phyloP scores from a whole-genome alignment of 1,284 basidiomycete species.

The Singerocomus inundabilis region DNA sequence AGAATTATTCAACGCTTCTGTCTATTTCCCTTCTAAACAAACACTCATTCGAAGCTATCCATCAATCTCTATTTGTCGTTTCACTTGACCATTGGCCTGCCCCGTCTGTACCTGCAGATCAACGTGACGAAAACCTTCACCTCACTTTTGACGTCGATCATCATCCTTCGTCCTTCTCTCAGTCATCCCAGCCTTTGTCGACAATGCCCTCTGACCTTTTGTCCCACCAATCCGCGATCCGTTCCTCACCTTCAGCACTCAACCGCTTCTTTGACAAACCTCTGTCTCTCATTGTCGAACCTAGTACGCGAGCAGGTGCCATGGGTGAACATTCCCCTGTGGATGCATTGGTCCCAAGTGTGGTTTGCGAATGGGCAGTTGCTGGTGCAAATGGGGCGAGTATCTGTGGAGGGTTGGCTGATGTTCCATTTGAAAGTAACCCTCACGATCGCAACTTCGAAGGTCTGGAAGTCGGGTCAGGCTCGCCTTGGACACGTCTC shows the following conservation, averaged over 20 bases:
- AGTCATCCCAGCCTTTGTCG: slow-evolving; percentile 2
- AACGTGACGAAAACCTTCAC: slow-evolving; percentile 29
- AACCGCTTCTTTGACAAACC: slow-evolving; percentile 97
- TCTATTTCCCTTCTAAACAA: slow-evolving; percentile 20
- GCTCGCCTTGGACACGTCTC: slow-evolving; percentile 57
- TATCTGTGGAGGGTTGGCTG: slow-evolving; percentile 25
- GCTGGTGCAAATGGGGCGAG: slow-evolving; percentile 18
- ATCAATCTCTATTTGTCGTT: slow-evolving; percentile 55
- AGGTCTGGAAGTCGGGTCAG: slow-evolving; percentile 10
- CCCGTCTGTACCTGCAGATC: slow-evolving; percentile 29
- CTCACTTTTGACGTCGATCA: slow-evolving; percentile 33
- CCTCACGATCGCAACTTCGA: slow-evolving; percentile 5
- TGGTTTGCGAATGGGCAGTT: slow-evolving; percentile 84
- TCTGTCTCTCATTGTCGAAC: slow-evolving; percentile 81
- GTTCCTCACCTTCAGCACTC: slow-evolving; percentile 64
- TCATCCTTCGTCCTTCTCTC: not conserved
- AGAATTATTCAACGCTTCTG: slow-evolving; percentile 24
- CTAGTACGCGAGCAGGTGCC: slow-evolving; percentile 82
- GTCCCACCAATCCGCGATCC: slow-evolving; percentile 77
- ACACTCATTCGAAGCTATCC: slow-evolving; percentile 15
- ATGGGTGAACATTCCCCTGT: slow-evolving; percentile 93
- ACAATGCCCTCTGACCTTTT: slow-evolving; percentile 48
- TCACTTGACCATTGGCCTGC: slow-evolving; percentile 63
- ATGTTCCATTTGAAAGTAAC: slow-evolving; percentile 14
- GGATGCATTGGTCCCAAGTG: slow-evolving; percentile 90